These are phyloP conservation scores for Vaccinium macrocarpon DNA, from an alignment of 148 eudicot genomes.

Conservation along the genomic window DNA sequence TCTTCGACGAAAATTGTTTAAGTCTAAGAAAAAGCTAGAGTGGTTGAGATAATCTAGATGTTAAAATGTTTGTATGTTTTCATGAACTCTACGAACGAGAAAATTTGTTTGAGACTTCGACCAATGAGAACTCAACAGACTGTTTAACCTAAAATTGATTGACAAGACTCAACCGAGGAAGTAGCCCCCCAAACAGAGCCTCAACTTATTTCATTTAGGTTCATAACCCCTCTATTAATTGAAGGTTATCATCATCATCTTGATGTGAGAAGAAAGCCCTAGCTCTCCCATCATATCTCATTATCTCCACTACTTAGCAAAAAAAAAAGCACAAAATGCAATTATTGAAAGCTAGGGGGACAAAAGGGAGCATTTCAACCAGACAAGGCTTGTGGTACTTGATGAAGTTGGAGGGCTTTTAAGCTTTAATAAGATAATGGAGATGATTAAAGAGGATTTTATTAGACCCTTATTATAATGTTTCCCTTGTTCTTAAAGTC, in stretches of 20 bases:
- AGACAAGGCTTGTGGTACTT: slow-evolving; percentile 40
- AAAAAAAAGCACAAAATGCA: slow-evolving; percentile 17
- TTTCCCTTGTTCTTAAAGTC: slow-evolving; percentile 25
- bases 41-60: slow-evolving; percentile 8
- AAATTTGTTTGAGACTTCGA: background rate
- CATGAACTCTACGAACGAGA: background rate
- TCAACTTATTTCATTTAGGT: background rate
- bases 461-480: slow-evolving; percentile 18
- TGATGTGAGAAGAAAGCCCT: slow-evolving; percentile 29
- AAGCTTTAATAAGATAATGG: slow-evolving; percentile 27
- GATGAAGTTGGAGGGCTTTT: slow-evolving; percentile 17
- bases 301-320: slow-evolving; percentile 23
- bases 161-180: slow-evolving; percentile 38
- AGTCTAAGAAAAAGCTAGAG: too few relatives aligned
- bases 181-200: slow-evolving; percentile 1
- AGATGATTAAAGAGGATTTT: slow-evolving; percentile 17
- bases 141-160: slow-evolving; percentile 13
- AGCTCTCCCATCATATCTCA: slow-evolving; percentile 19
- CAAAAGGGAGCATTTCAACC: slow-evolving; percentile 36
- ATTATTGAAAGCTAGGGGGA: slow-evolving; percentile 26
- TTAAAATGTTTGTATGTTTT: background rate
- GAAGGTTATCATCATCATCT: slow-evolving; percentile 19
- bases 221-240: slow-evolving; percentile 12
- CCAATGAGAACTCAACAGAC: background rate
- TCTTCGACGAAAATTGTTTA: too few relatives aligned